Conservation (phyloP, 73 alveolate genomes). For the Paraurostyla sp. region DNA sequence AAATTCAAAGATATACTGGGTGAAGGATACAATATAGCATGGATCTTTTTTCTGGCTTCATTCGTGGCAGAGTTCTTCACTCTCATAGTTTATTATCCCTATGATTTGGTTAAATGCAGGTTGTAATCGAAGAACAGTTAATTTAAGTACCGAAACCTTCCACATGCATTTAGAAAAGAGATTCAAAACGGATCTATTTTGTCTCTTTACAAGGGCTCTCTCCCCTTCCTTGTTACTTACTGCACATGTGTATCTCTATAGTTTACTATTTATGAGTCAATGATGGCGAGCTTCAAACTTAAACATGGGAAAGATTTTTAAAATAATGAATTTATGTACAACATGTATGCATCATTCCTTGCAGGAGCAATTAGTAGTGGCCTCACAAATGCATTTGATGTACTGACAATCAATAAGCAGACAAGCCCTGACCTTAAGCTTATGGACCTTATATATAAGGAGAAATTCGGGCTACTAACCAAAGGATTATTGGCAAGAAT, state of each 20-base stretch:
- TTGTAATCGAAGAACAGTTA: constrained; percentile 34
- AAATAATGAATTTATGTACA: background rate
- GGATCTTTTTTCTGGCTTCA: constrained; percentile 52
- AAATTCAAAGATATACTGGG: constrained; percentile 36
- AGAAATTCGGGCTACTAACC: constrained; percentile 52
- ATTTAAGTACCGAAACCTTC: constrained; percentile 51
- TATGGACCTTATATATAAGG: constrained; percentile 39
- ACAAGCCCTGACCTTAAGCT: background rate
- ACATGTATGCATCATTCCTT: constrained; percentile 9
- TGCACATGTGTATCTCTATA: constrained; percentile 30
- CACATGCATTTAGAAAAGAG: constrained; percentile 54
- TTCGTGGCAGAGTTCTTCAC: constrained; percentile 47
- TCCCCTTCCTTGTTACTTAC: constrained; percentile 39
- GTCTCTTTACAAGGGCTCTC: constrained; percentile 2
- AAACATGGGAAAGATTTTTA: constrained; percentile 4
- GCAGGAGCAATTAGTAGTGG: constrained; percentile 53
- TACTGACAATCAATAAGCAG: constrained; percentile 34
- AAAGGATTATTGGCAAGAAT: constrained; percentile 72
- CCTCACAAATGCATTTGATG: constrained; percentile 45
- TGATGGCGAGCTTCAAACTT: background rate
- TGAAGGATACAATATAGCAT: constrained; percentile 1
- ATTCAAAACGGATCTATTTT: background rate
- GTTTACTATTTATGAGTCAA: constrained; percentile 52
- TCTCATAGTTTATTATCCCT: constrained; percentile 44
- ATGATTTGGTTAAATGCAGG: constrained; percentile 54